Evolutionary conservation across 345 rosid genomes (phyloP).

Genomic region (Eucalyptus sp.): DNA sequence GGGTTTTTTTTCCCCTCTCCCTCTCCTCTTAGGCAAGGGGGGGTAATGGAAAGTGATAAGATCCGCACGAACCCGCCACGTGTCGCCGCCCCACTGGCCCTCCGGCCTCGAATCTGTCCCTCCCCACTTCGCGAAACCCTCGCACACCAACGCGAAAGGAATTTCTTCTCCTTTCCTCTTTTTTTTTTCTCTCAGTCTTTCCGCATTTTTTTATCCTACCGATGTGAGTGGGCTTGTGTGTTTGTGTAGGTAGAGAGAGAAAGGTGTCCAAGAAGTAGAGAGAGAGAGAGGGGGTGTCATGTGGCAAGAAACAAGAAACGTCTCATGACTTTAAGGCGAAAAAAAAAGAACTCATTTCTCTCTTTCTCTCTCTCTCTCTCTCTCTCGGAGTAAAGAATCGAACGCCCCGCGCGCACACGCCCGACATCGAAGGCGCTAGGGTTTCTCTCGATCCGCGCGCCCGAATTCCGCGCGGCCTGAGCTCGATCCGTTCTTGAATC

Average conservation of each 20-base stretch:
- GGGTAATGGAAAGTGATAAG: neutral
- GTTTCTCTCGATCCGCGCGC: neutral
- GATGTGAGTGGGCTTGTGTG: neutral
- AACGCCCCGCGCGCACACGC: neutral
- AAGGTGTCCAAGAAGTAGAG: neutral
- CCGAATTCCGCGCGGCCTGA: neutral
- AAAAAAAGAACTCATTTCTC: neutral
- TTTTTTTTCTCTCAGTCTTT: neutral
- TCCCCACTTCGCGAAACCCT: neutral
- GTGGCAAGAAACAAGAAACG: neutral
- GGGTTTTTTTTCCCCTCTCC: neutral
- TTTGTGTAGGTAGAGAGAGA: neutral
- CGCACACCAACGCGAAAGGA: neutral
- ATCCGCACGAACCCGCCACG: neutral
- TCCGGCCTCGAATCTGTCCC: neutral
- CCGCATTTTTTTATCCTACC: neutral
- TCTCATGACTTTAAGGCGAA: neutral
- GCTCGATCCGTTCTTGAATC: neutral
- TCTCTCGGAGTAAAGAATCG: neutral
- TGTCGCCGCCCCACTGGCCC: neutral
- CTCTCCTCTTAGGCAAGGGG: neutral
- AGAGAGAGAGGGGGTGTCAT: neutral
- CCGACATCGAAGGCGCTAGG: neutral
- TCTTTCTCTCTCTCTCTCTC: neutral
- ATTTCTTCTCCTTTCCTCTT: neutral